Conservation (phyloP, 164 flowering plant species). For the Cinnamomum micranthum region DNA sequence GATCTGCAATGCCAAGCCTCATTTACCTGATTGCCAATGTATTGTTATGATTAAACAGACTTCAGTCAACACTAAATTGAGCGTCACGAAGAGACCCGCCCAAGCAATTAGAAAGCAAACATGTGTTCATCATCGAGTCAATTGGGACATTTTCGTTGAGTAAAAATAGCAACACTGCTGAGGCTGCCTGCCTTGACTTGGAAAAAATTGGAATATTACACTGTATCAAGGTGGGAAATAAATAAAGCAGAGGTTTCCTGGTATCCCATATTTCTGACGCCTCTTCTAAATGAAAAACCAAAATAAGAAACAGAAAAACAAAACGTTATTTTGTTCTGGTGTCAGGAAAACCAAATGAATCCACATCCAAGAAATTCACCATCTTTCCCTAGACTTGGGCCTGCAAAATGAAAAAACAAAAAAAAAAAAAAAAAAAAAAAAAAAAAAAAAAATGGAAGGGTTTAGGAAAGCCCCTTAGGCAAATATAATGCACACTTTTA, state of each 20-base stretch:
- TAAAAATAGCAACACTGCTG: background rate
- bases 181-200: background rate
- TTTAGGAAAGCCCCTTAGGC: background rate
- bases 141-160: background rate
- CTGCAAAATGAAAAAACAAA: slow-evolving; percentile 24
- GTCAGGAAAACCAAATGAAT: background rate
- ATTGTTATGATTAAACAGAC: no score
- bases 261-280: slow-evolving; percentile 12
- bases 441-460: background rate
- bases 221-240: slow-evolving; percentile 27
- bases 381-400: slow-evolving; percentile 58
- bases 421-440: no score
- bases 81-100: no score
- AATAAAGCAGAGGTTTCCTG: slow-evolving; percentile 8
- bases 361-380: slow-evolving; percentile 34
- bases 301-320: background rate
- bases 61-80: no score
- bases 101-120: no score
- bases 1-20: no score
- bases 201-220: slow-evolving; percentile 35
- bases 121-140: background rate
- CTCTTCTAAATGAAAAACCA: slow-evolving; percentile 8
- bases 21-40: no score
- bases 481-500: background rate
- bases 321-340: slow-evolving; percentile 6